Conservation (phyloP, 495 filamentous ascomycete genomes). For the Aspergillus panamensis region DNA sequence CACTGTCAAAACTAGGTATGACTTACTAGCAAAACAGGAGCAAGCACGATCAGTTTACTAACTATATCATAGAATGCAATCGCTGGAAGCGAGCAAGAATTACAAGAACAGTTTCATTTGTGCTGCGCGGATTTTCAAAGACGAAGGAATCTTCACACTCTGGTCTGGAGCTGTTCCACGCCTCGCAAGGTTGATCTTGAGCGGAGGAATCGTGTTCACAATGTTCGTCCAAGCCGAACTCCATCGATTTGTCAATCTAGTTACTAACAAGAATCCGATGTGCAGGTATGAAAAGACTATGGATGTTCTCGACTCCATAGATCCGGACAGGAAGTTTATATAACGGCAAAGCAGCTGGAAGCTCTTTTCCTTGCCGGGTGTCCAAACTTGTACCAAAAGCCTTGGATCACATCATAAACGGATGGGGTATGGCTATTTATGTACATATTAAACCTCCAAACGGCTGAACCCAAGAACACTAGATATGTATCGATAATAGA, state of each 20-base stretch:
- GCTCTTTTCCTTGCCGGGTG: no score
- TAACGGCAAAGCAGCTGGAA: constrained; percentile 30
- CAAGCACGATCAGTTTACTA: constrained; percentile 1
- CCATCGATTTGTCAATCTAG: background rate
- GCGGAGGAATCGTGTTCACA: constrained; percentile 95
- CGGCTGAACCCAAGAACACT: no score
- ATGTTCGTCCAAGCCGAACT: constrained; percentile 54
- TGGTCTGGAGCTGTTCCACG: constrained; percentile 92
- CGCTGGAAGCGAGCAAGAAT: constrained; percentile 74
- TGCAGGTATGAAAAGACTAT: constrained; percentile 92
- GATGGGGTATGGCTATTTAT: no score
- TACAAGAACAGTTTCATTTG: constrained; percentile 91
- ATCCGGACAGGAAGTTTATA: constrained; percentile 84
- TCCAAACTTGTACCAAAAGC: no score
- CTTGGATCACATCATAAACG: no score
- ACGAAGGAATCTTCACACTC: constrained; percentile 86
- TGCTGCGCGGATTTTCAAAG: constrained; percentile 75
- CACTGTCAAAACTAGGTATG: constrained; percentile 84
- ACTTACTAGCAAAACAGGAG: background rate
- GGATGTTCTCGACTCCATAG: constrained; percentile 73
- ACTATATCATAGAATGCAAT: constrained; percentile 76
- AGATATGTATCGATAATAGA: no score
- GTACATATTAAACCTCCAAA: no score
- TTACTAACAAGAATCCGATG: constrained; percentile 14
- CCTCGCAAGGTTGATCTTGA: constrained; percentile 77